Evolutionary conservation across 2,329 filamentous ascomycete species (phyloP).

Genomic region (Leptographium flavum): DNA sequence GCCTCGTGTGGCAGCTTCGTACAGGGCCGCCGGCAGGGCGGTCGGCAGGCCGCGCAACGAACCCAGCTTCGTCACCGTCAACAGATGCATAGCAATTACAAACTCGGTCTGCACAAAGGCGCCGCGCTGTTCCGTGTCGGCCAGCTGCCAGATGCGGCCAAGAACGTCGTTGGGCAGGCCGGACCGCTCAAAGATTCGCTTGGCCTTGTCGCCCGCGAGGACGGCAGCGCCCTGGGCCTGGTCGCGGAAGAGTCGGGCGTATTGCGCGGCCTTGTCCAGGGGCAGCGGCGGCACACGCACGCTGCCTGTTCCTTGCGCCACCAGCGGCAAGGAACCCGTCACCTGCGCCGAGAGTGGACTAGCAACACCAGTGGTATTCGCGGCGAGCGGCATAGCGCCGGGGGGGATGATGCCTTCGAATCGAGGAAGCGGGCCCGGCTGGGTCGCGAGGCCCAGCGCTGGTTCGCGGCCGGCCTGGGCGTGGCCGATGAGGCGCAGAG

Average conservation of each 20-base stretch:
- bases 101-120: slow-evolving; percentile 81
- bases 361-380: slow-evolving; percentile 16
- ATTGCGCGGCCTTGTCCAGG: slow-evolving; percentile 80
- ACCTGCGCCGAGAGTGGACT: slow-evolving; percentile 36
- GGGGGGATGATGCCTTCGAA: slow-evolving; percentile 60
- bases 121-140: slow-evolving; percentile 86
- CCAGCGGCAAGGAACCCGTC: slow-evolving; percentile 31
- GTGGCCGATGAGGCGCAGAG: slow-evolving; percentile 87
- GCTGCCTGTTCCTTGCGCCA: slow-evolving; percentile 20
- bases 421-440: slow-evolving; percentile 76
- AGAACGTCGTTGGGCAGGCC: slow-evolving; percentile 78
- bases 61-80: slow-evolving; percentile 82
- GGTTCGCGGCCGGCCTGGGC: slow-evolving; percentile 80
- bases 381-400: slow-evolving; percentile 18
- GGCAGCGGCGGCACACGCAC: slow-evolving; percentile 76
- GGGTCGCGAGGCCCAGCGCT: slow-evolving; percentile 65
- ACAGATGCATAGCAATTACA: slow-evolving; percentile 93
- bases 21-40: slow-evolving; percentile 69
- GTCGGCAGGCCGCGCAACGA: slow-evolving; percentile 65
- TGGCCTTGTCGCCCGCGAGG: slow-evolving; percentile 74
- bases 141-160: slow-evolving; percentile 90
- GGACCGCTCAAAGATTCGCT: slow-evolving; percentile 89
- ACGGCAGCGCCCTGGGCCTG: slow-evolving; percentile 61
- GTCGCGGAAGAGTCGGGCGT: slow-evolving; percentile 78
- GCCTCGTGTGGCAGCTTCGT: slow-evolving; percentile 74